Base-by-base conservation (phyloP, 805 yeast species). In the Tetrapisispora fleetii region DNA sequence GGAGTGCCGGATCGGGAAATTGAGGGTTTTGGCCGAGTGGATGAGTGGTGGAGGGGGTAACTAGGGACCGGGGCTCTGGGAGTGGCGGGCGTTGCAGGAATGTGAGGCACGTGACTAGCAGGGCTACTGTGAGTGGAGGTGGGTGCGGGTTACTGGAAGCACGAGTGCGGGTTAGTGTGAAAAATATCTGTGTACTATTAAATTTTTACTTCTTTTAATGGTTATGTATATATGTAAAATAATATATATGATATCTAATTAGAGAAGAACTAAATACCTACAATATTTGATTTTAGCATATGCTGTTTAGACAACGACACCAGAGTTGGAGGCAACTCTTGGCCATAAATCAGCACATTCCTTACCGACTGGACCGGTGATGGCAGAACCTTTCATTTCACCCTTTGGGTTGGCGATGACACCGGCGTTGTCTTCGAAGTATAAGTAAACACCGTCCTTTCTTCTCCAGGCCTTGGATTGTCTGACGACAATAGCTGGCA, bases 311-410 rank as follows among this genome's bases (percentile, higher is more conserved):
- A 90, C 99, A 76, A 93, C 99, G 75, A 93, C 99, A 88, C 99
- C 99, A 68, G 99, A 93, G 91, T 88, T 88, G 66, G 97, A 89
- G 72, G 99, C 98, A 80, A 93, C 93, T 82, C 99, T 88, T 76
- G 99, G 99, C 99, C 99, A 93, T 76, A 93, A 85, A 74, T 93
- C 99, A 74, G 99, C 99, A 83, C 99, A 95, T 82, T 93, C 99
- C 81, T 93, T 93, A 76, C 97, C 98, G 72, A 93, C 99, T 71
- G 99, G 99, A 77, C 99, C 99, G 71, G 99, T 95, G 75, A 93
- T 93, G 71, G 99, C 99, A 65, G 99, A 95, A 79, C 99, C 99
- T 83, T 93, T 93, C 99, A 95, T 93, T 79, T 93, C 99, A 82
- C 99, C 99, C 93, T 93, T 93, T 73, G 99, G 99, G 81, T 93